Base-by-base conservation (phyloP, 1,284 basidiomycete species). In the Ustilago crameri region DNA sequence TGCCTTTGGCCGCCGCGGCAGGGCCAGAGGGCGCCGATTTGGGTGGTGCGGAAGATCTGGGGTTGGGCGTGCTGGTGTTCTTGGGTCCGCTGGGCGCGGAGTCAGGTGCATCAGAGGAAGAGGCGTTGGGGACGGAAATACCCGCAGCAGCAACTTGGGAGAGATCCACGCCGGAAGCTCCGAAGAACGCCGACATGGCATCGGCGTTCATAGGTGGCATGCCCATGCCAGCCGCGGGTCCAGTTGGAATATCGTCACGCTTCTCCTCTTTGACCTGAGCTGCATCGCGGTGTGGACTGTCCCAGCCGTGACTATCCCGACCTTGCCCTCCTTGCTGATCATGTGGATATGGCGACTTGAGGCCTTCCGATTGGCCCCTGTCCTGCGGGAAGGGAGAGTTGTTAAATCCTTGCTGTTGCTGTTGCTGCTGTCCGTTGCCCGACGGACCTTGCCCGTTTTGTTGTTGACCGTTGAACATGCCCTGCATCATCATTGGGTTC, bases 141-240 rank as follows among this genome's bases (percentile, higher is more conserved):
- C 57, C 68, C 2, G 56, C 72, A 17, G 67, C 72, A 2, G 57
- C 63, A 2, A 55, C 61, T 46, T 66, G 62, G 17, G 64, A 64
- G 3, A 26, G 40, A 32, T 70, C 68, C n/a, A 67, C 54, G 5
- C 67, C 67, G 12, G 70, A 58, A 18, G 65, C 65, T 23, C 65
- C 61, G 15, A 73, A 52, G 50, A 73, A 73, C 15, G 61, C 57
- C 7, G 60, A 63, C 69, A 72, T 72, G 54, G 67, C 69, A 12
- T 58, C 51, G 23, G 57, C 51, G 2, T 62, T 58, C 62, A 72
- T 58, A 2, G 55, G 53, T 37, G 61, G 56, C 22, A 66, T 58
- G 5, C 50, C 46, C 30, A 43, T 42, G 50, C 18, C 34, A 9
- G 42, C 20, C 26, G 38, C 24, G 30, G 51, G 47, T 3, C n/a